phyloP scores from a whole-genome alignment of 805 yeast genomes.

The Metschnikowia gruessii region DNA sequence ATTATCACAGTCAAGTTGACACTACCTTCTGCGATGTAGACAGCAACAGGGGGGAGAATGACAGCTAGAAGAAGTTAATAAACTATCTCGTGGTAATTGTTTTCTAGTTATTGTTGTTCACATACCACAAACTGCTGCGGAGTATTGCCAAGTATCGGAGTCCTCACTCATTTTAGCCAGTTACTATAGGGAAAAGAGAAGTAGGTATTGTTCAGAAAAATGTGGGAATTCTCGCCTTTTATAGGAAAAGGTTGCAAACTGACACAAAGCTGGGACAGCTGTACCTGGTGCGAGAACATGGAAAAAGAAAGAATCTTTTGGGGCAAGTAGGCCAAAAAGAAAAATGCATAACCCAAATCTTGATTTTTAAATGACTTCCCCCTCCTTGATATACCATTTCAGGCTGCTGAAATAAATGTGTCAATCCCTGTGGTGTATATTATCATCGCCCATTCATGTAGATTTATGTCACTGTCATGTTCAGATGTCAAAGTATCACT shows the following conservation, averaged over 20 bases:
- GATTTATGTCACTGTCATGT: background rate
- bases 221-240: conserved; percentile 4
- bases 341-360: too few species aligned
- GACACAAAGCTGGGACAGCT: conserved; percentile 4
- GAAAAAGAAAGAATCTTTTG: background rate
- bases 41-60: conserved; percentile 9
- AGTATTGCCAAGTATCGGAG: conserved; percentile 6
- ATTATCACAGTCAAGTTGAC: conserved; percentile 2
- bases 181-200: conserved; percentile 5
- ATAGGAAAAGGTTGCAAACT: conserved; percentile 6
- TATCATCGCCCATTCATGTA: background rate
- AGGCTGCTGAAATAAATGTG: background rate
- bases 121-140: conserved; percentile 10
- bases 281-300: background rate
- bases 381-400: background rate
- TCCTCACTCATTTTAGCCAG: conserved; percentile 13
- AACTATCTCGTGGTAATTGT: background rate
- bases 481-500: background rate
- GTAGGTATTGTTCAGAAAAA: background rate
- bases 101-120: background rate
- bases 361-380: background rate
- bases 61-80: conserved; percentile 6
- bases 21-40: conserved; percentile 7
- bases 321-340: too few species aligned
- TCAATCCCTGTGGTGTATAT: background rate